Percentiles rank a stretch among this genome's conserved stretches.
Evolutionary conservation across 2,329 filamentous ascomycete species (phyloP).

Genomic region (Cladosporium sphaerospermum): DNA sequence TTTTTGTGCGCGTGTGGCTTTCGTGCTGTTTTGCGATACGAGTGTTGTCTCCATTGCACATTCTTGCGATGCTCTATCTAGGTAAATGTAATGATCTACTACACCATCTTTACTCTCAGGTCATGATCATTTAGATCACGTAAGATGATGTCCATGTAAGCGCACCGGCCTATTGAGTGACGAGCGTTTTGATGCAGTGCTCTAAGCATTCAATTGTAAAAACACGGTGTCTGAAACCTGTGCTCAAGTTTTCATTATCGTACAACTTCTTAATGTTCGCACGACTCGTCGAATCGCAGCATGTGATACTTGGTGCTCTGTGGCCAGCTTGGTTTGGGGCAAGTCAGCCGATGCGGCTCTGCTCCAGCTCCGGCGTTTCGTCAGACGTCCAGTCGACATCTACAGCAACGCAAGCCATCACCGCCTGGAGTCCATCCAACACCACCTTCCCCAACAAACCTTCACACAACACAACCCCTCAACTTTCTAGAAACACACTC

Average conservation of each 20-base stretch:
- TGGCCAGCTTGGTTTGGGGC: neutral
- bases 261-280: too few species aligned
- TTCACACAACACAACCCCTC: neutral
- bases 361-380: slow-evolving; percentile 3
- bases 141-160: too few species aligned
- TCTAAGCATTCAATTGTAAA: too few species aligned
- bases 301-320: too few species aligned
- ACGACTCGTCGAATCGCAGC: too few species aligned
- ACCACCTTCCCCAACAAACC: too few species aligned
- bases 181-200: too few species aligned
- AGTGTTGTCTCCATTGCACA: neutral
- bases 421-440: neutral
- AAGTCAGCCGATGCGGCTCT: neutral
- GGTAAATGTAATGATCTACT: slow-evolving; percentile 5
- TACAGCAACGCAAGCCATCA: slow-evolving; percentile 9
- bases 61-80: neutral
- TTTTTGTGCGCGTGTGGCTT: neutral
- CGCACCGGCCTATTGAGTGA: too few species aligned
- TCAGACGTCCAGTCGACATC: slow-evolving; percentile 1
- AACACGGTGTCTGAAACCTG: too few species aligned
- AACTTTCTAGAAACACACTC: neutral
- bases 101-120: too few species aligned
- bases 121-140: too few species aligned
- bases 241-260: too few species aligned
- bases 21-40: neutral